A percentile compares a stretch with the other conserved stretches of the same genome.
Conservation (phyloP, 306 rosid species). For the Nissolia schottii region DNA sequence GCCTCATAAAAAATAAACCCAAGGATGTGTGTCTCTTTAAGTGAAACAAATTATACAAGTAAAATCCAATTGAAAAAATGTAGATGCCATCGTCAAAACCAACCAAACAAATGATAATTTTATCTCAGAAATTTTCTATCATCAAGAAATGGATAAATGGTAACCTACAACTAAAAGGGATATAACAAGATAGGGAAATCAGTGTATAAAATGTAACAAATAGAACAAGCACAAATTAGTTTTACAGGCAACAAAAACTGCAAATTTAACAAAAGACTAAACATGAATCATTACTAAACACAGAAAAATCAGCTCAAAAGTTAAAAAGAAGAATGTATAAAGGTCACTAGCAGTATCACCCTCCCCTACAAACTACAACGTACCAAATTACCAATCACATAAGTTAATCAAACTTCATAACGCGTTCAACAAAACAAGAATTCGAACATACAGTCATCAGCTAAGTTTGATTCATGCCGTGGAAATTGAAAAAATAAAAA, state of each 20-base stretch:
- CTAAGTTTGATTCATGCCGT: background rate
- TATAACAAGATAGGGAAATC: background rate
- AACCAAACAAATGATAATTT: background rate
- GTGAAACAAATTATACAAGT: background rate
- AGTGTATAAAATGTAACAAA: background rate
- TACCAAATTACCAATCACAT: background rate
- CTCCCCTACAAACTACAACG: background rate
- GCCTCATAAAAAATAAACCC: constrained; percentile 1
- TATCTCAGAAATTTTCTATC: background rate
- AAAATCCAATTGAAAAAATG: background rate
- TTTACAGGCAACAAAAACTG: background rate
- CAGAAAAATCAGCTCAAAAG: background rate
- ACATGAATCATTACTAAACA: background rate
- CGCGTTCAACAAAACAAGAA: background rate
- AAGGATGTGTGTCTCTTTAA: background rate
- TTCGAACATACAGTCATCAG: background rate
- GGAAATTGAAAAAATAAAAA: background rate
- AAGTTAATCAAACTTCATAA: background rate
- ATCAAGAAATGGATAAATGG: background rate
- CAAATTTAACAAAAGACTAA: background rate
- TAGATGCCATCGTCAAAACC: background rate
- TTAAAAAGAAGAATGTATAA: background rate
- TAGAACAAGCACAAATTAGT: background rate
- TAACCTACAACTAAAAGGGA: background rate
- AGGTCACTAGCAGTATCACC: background rate